phyloP scores from a whole-genome alignment of 495 filamentous ascomycete genomes.

The Tuber aestivum region DNA sequence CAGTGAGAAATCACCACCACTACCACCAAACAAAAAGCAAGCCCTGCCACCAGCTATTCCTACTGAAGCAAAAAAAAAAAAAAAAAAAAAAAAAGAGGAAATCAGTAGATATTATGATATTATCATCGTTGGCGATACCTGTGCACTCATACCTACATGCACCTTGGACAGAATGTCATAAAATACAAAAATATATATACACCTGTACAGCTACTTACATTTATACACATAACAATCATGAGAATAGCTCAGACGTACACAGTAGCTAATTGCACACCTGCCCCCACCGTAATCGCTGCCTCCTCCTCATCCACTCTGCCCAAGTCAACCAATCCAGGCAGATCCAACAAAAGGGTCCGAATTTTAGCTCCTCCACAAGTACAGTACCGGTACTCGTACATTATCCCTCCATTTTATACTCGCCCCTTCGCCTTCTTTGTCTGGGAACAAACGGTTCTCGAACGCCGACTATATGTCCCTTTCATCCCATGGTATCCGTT shows the following conservation, averaged over 20 bases:
- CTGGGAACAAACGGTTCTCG: not conserved
- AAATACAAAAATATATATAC: not conserved
- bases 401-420: constrained; percentile 13
- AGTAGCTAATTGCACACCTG: not conserved
- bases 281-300: constrained; percentile 3
- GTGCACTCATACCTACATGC: not conserved
- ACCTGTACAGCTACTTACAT: not conserved
- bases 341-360: constrained; percentile 10
- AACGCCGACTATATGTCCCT: constrained; percentile 8
- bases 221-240: not conserved
- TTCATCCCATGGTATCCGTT: constrained; percentile 8
- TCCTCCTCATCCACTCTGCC: constrained; percentile 10
- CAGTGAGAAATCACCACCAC: constrained; percentile 10
- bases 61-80: no score
- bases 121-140: not conserved
- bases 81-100: not conserved
- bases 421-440: constrained; percentile 12
- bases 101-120: not conserved
- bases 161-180: not conserved
- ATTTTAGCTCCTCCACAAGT: constrained; percentile 26
- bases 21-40: constrained; percentile 9
- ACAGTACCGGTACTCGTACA: constrained; percentile 22
- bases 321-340: not conserved
- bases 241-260: not conserved
- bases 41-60: not conserved